Evolutionary conservation across 2,329 filamentous ascomycete genomes (phyloP).

Genomic region (Didymella glomerata): DNA sequence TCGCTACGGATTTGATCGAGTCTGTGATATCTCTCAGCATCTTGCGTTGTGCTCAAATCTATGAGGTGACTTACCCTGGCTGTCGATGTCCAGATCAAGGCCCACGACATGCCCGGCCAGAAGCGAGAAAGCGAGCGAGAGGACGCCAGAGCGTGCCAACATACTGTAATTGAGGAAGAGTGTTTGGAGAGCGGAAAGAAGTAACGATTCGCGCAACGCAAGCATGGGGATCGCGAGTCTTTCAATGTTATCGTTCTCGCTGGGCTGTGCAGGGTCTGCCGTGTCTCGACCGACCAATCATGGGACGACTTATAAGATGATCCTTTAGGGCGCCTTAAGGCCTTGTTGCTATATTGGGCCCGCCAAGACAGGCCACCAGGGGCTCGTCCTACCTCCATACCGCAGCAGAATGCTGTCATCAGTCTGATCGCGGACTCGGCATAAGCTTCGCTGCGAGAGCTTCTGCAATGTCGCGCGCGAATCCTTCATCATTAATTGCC

Average conservation of each 20-base stretch:
- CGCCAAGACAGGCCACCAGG: constrained; percentile 7
- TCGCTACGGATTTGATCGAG: constrained; percentile 36
- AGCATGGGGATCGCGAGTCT: constrained; percentile 1
- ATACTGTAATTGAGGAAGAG: constrained; percentile 21
- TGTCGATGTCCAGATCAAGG: constrained; percentile 35
- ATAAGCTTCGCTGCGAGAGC: constrained; percentile 46
- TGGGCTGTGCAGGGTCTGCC: constrained; percentile 6
- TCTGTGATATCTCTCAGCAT: constrained; percentile 25
- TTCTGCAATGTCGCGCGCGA: constrained; percentile 60
- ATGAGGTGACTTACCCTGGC: constrained; percentile 20
- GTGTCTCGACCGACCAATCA: constrained; percentile 15
- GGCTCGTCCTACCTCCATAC: constrained; percentile 3
- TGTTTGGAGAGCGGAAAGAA: not conserved
- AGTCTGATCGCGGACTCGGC: constrained; percentile 5
- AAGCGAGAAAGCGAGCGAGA: constrained; percentile 32
- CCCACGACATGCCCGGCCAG: constrained; percentile 19
- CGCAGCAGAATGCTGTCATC: not conserved
- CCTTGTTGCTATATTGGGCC: constrained; percentile 5
- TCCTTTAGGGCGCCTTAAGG: constrained; percentile 15
- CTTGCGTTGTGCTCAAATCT: not conserved
- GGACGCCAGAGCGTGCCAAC: constrained; percentile 24
- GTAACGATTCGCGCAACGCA: not conserved
- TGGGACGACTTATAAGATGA: constrained; percentile 7
- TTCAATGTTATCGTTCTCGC: not conserved
- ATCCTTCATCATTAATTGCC: constrained; percentile 64